Evolutionary conservation across 805 yeast species (phyloP).

Genomic region (Cephaloascus albidus): DNA sequence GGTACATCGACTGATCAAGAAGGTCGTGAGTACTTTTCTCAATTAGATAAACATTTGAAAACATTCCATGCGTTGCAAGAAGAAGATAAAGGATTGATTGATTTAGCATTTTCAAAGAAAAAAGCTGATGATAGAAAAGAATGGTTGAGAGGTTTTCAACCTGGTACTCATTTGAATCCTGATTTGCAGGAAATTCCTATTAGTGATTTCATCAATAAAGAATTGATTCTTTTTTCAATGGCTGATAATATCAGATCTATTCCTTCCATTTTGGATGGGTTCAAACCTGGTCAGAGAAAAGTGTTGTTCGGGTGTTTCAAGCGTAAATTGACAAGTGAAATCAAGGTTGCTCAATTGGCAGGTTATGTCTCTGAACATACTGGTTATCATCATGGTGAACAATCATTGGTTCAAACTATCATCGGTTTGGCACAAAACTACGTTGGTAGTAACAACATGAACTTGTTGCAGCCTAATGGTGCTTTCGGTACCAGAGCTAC

Average conservation of each 20-base stretch:
- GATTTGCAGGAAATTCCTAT: slow-evolving; percentile 71
- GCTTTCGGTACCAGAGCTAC: slow-evolving; percentile 92
- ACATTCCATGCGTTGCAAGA: slow-evolving; percentile 74
- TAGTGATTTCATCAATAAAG: slow-evolving; percentile 89
- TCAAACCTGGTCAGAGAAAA: slow-evolving; percentile 96
- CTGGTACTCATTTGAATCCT: slow-evolving; percentile 90
- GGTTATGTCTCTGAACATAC: slow-evolving; percentile 87
- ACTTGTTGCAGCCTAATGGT: slow-evolving; percentile 83
- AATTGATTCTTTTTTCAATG: slow-evolving; percentile 87
- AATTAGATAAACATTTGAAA: slow-evolving; percentile 79
- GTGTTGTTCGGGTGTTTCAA: slow-evolving; percentile 83
- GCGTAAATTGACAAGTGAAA: slow-evolving; percentile 65
- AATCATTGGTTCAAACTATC: slow-evolving; percentile 79
- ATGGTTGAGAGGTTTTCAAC: slow-evolving; percentile 85
- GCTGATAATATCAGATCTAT: slow-evolving; percentile 95
- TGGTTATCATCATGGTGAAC: slow-evolving; percentile 94
- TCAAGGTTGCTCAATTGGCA: slow-evolving; percentile 84
- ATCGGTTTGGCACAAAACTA: slow-evolving; percentile 92
- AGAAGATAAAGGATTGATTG: slow-evolving; percentile 70
- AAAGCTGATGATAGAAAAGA: slow-evolving; percentile 96
- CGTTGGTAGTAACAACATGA: slow-evolving; percentile 85
- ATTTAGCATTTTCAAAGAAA: slow-evolving; percentile 88
- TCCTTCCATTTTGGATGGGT: slow-evolving; percentile 89
- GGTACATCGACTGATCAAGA: slow-evolving; percentile 88
- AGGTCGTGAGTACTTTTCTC: slow-evolving; percentile 80